Conservation (phyloP, 768 basidiomycete genomes). For the Pluteus cervinus region DNA sequence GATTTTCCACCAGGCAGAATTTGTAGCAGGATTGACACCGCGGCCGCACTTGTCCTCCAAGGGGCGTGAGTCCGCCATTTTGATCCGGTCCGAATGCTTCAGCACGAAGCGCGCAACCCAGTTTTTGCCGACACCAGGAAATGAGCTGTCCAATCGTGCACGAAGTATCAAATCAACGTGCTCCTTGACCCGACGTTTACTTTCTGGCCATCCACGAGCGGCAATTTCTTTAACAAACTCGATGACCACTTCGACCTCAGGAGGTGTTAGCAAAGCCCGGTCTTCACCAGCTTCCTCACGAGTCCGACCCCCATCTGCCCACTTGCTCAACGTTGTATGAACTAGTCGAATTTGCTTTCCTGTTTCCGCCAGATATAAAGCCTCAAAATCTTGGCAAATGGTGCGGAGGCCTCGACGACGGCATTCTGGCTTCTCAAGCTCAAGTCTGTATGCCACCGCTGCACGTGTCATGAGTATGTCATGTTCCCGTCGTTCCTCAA, state of each 20-base stretch:
- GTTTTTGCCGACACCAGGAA: conserved; percentile 28
- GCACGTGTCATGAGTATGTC: too few species aligned
- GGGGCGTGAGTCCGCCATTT: too few species aligned
- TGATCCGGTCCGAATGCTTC: conserved; percentile 21
- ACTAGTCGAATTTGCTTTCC: conserved; percentile 11
- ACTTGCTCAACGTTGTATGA: conserved; percentile 12
- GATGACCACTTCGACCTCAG: conserved; percentile 24
- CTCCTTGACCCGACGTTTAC: conserved; percentile 15
- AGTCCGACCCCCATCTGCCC: conserved; percentile 15
- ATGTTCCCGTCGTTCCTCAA: too few species aligned
- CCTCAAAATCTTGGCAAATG: conserved; percentile 12
- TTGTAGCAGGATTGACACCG: conserved; percentile 22
- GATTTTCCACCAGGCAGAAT: conserved; percentile 16
- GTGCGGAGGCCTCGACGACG: conserved; percentile 5
- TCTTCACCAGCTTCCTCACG: conserved; percentile 17
- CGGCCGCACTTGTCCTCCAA: conserved; percentile 11
- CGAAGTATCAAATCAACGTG: conserved; percentile 15
- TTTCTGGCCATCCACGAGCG: conserved; percentile 19
- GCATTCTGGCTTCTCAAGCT: too few species aligned
- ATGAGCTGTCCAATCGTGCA: conserved; percentile 12
- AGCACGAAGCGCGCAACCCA: conserved; percentile 28
- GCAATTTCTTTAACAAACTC: conserved; percentile 20
- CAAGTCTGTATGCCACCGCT: too few species aligned
- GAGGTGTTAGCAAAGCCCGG: conserved; percentile 19
- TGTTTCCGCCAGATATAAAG: conserved; percentile 7